Evolutionary conservation across 306 rosid genomes (phyloP), one percentile per base, ranked within the genome.

Genomic region (Citrullus mucosospermus): DNA sequence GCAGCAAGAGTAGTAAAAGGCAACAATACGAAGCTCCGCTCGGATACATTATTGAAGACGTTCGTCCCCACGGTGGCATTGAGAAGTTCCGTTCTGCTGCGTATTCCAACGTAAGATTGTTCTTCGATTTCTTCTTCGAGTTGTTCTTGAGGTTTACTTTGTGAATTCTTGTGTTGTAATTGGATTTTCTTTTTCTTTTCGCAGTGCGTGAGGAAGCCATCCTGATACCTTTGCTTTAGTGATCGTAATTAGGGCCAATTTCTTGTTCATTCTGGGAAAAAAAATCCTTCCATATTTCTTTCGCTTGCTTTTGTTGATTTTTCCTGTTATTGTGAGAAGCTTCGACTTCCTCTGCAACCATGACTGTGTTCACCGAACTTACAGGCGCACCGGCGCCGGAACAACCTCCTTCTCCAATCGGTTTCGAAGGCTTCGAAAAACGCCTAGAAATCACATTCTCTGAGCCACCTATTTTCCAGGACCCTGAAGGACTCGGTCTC

Each of bases 11-110:
- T 70, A 82, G 82, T 72, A 70, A 61, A 44, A 25, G 77, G 9
- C 78, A 74, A 12, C 79, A 79, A 39, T 89, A 84, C 88, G 88
- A 87, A 83, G 88, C 58, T 81, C 93, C 93, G 32, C 91, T 87
- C 22, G 91, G 91, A 30, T 89, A 89, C 78, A 84, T 83, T 83
- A 83, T 89, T 18, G 91, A 89, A 89, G 91, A 89, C 85, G 84
- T 86, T 86, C 91, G 93, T 54, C 93, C 93, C 1, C 83, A 87
- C 93, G 93, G 91, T 80, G 91, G 88, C 75, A 85, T 87, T 65
- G 72, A 87, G 43, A 89, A 86, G 81, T 89, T 87, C 87, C 75
- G 83, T 78, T 84, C 93, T 81, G 84, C 93, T 83, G 91, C 88
- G 20, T 89, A 89, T 81, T 87, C 91, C 85, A 86, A 87, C 85